phyloP scores from a whole-genome alignment of 306 rosid species.

The peach (Prunus persica) region DNA sequence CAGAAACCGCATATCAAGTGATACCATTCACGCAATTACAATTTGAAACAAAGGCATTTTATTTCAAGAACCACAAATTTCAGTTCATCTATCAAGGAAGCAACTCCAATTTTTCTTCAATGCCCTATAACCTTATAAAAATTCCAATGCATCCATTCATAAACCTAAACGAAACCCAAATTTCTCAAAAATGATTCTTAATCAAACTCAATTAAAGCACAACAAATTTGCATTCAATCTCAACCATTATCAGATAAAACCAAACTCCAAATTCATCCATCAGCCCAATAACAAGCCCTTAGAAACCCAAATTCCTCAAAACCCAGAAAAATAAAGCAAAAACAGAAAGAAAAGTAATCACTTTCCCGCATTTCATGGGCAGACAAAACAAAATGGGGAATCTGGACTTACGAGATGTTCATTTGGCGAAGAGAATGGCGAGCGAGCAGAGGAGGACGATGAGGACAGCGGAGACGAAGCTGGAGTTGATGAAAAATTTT shows the following conservation, averaged over 20 bases:
- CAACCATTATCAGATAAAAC: too few species aligned
- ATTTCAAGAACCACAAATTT: too few species aligned
- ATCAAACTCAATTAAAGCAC: too few species aligned
- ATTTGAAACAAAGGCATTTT: too few species aligned
- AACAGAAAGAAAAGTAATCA: background rate
- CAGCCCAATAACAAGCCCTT: too few species aligned
- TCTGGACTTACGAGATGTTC: slow-evolving; percentile 46
- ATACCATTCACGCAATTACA: too few species aligned
- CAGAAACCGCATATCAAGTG: too few species aligned
- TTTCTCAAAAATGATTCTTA: too few species aligned
- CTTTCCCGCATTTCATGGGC: background rate
- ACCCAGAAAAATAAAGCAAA: background rate
- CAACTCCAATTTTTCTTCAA: background rate
- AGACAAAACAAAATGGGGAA: background rate
- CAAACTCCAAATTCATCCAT: too few species aligned
- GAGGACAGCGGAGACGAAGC: slow-evolving; percentile 70
- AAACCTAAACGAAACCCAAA: background rate
- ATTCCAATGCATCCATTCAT: background rate
- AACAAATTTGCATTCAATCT: too few species aligned
- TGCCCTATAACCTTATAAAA: background rate
- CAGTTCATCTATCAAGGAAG: too few species aligned
- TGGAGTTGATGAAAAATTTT: slow-evolving; percentile 24
- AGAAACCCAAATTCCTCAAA: too few species aligned
- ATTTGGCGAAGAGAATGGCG: slow-evolving; percentile 85
- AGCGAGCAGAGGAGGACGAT: slow-evolving; percentile 26